Percentiles rank a stretch among this genome's conserved stretches.
phyloP scores from a whole-genome alignment of 306 rosid genomes.

The Mimosa bimucronata region DNA sequence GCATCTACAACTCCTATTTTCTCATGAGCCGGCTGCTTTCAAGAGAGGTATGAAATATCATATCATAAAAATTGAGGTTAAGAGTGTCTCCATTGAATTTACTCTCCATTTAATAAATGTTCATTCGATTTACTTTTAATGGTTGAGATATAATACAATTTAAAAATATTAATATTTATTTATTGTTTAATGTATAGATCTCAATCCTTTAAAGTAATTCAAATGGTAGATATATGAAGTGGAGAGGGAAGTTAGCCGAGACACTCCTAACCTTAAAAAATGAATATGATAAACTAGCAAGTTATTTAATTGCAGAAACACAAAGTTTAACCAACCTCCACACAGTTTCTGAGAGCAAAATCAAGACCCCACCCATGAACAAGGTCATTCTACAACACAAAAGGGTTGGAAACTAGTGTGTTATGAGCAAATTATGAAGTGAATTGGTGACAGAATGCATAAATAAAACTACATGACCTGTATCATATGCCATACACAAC shows the following conservation, averaged over 20 bases:
- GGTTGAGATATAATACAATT: too few relatives aligned
- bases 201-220: too few relatives aligned
- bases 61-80: too few relatives aligned
- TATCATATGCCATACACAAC: conserved; percentile 95
- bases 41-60: conserved; percentile 15
- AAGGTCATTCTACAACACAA: conserved; percentile 69
- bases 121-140: too few relatives aligned
- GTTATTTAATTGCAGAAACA: neutral
- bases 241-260: too few relatives aligned
- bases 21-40: conserved; percentile 71
- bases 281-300: neutral
- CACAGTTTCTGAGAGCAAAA: conserved; percentile 80
- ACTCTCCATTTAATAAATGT: too few relatives aligned
- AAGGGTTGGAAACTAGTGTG: conserved; percentile 6
- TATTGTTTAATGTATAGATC: too few relatives aligned
- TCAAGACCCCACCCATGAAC: conserved; percentile 99
- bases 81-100: too few relatives aligned
- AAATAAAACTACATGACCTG: conserved; percentile 53
- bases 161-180: too few relatives aligned
- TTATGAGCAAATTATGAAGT: conserved; percentile 9
- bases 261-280: neutral
- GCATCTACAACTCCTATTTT: conserved; percentile 92
- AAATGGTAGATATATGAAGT: too few relatives aligned
- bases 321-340: conserved; percentile 55
- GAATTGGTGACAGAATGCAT: conserved; percentile 11